phyloP scores from a whole-genome alignment of 495 filamentous ascomycete species.

The Evernia prunastri region DNA sequence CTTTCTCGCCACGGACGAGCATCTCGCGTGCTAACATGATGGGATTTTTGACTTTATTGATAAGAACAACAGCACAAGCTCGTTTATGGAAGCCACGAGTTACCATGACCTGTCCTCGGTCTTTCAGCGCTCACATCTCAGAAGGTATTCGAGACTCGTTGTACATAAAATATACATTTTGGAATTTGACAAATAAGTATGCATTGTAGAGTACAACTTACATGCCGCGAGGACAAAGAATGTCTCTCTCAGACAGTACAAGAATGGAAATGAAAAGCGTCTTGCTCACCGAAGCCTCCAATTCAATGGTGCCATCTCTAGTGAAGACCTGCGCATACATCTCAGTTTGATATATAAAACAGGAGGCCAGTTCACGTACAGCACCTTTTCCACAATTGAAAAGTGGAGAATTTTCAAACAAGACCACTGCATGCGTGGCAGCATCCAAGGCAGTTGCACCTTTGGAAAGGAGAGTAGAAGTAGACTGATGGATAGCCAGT shows the following conservation, averaged over 20 bases:
- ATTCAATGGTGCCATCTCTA: constrained; percentile 70
- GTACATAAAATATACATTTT: too few relatives aligned
- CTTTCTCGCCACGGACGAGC: constrained; percentile 48
- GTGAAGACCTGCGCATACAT: constrained; percentile 54
- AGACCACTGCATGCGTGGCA: constrained; percentile 66
- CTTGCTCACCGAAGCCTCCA: constrained; percentile 58
- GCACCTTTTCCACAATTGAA: constrained; percentile 85
- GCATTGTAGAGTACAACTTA: not conserved
- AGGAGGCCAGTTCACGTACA: constrained; percentile 27
- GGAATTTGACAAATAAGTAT: not conserved
- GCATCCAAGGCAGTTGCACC: constrained; percentile 58
- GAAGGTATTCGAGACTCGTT: not conserved
- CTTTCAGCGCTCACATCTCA: not conserved
- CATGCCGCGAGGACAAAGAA: not conserved
- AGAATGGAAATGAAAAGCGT: not conserved
- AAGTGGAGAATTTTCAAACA: constrained; percentile 73
- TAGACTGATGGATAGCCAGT: constrained; percentile 51
- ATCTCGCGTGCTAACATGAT: constrained; percentile 68
- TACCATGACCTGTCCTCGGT: constrained; percentile 60
- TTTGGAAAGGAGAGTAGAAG: constrained; percentile 37
- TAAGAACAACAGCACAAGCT: constrained; percentile 65
- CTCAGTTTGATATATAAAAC: not conserved
- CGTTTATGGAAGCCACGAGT: constrained; percentile 58
- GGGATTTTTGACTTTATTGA: constrained; percentile 70
- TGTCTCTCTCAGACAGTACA: not conserved